Base-by-base conservation (phyloP, 2,329 filamentous ascomycete species). In the Fusarium caatingaense region DNA sequence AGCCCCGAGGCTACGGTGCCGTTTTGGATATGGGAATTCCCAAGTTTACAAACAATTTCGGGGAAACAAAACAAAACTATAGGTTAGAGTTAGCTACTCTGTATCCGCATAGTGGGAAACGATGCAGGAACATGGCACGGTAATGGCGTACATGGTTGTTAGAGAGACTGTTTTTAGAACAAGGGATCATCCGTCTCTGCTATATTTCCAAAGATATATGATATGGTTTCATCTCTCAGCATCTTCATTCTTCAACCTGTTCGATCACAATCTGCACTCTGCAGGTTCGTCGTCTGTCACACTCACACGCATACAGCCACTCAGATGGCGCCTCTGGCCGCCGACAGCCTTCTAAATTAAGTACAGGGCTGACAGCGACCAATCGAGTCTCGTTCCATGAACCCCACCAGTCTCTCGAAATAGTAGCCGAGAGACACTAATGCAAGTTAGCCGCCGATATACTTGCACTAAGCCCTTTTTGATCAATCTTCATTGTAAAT, bases 401-500 rank as follows among this genome's bases (percentile, higher is more conserved):
- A 20, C 68, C 66, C 72, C 66, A 56, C 60, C 41, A 12, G 21
- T 21, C 23, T 25, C 59, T 45, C 27, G 56, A 75, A 72, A 70
- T 72, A 74, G 71, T 27, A 67, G 41, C 48, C 49, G 34, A 51
- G 51, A 15, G 55, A 50, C 67, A 48, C 73, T 75, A 75, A 69
- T 75, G 73, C 69, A 64, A 37, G 67, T 68, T 75, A 75, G 63
- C 63, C 73, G 73, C 73, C 73, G 61, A 59, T 55, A 25, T 32
- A 42, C 27, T 16, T 47, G 8, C 11, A 12, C 44, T 55, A 61
- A 61, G 2, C 64, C 45, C 27, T 53, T 16, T 51, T 42, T 25
- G 23, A 21, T 42, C 16, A 41, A 42, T 53, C 23, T 41, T 12
- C 4, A 53, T 55, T 48, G 54, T 48, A 40, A 49, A 44, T 64